Conservation (phyloP, 2,329 filamentous ascomycete genomes). For the Diplodia sapinea region DNA sequence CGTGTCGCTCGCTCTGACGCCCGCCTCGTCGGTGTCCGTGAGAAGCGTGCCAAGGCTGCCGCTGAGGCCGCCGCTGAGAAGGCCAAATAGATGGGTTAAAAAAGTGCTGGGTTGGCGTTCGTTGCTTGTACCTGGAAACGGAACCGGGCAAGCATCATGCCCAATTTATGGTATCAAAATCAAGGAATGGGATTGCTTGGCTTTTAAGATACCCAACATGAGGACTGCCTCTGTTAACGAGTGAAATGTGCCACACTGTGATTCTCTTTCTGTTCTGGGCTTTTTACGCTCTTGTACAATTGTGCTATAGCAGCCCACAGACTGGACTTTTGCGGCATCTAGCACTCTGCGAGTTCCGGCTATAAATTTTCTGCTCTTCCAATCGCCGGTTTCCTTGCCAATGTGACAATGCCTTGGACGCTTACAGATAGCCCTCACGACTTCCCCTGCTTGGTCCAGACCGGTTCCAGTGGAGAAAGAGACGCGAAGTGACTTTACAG, state of each 20-base stretch:
- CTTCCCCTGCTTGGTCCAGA: too few relatives aligned
- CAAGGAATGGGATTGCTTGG: conserved; percentile 29
- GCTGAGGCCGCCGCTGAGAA: conserved; percentile 76
- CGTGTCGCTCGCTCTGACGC: conserved; percentile 83
- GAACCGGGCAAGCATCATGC: conserved; percentile 31
- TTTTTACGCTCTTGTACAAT: background rate
- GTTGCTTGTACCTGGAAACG: conserved; percentile 27
- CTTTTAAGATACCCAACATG: conserved; percentile 31
- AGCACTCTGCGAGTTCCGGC: background rate
- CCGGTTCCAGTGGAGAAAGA: too few relatives aligned
- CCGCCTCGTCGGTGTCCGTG: conserved; percentile 79
- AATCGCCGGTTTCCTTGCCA: too few relatives aligned
- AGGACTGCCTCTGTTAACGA: conserved; percentile 21
- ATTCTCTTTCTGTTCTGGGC: background rate
- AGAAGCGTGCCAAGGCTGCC: conserved; percentile 92
- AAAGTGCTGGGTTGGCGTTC: conserved; percentile 33
- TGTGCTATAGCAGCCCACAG: background rate
- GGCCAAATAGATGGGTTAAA: conserved; percentile 73
- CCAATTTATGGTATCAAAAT: conserved; percentile 30
- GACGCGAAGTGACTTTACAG: too few relatives aligned
- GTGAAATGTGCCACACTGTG: conserved; percentile 7
- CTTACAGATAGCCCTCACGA: too few relatives aligned
- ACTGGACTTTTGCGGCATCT: background rate
- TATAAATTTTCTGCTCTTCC: too few relatives aligned
- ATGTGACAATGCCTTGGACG: too few relatives aligned